These are phyloP conservation scores for Pleurotus citrinopileatus DNA, from an alignment of 768 basidiomycete genomes.

Conservation along the genomic window DNA sequence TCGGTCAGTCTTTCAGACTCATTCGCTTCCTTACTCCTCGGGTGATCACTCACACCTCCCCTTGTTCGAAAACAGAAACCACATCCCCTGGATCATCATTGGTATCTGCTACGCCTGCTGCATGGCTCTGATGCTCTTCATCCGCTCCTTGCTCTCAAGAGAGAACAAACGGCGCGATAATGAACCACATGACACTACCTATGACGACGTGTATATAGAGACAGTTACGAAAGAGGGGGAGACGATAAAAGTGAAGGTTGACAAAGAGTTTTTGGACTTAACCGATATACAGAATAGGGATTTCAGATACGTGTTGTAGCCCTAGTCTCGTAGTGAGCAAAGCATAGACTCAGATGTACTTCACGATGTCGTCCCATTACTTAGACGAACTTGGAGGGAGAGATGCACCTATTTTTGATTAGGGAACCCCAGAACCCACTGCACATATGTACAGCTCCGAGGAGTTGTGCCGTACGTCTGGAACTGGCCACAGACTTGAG, in stretches of 20 bases:
- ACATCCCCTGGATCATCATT: conserved; percentile 76
- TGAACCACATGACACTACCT: conserved; percentile 49
- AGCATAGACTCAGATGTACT: too few species aligned
- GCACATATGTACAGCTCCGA: too few species aligned
- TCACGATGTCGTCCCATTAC: too few species aligned
- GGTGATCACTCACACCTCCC: neutral
- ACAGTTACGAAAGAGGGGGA: conserved; percentile 48
- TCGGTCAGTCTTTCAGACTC: conserved; percentile 38
- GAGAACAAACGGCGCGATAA: conserved; percentile 67
- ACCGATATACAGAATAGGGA: conserved; percentile 72
- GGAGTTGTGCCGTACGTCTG: too few species aligned
- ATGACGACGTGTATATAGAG: conserved; percentile 63
- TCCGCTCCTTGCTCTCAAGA: conserved; percentile 49
- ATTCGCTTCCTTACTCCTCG: neutral
- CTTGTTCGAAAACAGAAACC: conserved; percentile 44
- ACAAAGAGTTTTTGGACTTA: conserved; percentile 74
- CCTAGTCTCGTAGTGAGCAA: too few species aligned
- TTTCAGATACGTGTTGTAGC: conserved; percentile 66
- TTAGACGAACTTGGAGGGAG: too few species aligned
- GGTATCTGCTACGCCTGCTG: conserved; percentile 58
- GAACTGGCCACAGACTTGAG: too few species aligned
- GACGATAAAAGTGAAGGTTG: conserved; percentile 52
- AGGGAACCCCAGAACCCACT: too few species aligned
- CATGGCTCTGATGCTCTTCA: conserved; percentile 41
- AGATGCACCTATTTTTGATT: too few species aligned